phyloP scores from a whole-genome alignment of 2,329 filamentous ascomycete genomes.

The Ilyonectria mors-panacis region DNA sequence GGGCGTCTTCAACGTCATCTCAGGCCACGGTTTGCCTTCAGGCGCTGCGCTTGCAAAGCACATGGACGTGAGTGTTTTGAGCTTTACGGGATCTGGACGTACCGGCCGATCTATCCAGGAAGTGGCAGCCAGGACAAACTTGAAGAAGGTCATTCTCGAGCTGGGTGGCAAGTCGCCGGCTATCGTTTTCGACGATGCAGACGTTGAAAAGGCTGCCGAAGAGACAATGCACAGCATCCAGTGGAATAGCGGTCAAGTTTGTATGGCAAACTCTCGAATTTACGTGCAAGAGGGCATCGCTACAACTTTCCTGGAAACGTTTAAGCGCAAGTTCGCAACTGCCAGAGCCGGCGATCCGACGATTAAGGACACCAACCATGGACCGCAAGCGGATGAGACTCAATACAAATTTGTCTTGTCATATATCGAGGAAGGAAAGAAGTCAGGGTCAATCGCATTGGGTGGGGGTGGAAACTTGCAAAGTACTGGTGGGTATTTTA shows the following conservation, averaged over 20 bases:
- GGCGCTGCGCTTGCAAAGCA: conserved; percentile 78
- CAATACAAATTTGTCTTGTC: conserved; percentile 33
- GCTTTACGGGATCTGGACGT: conserved; percentile 81
- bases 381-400: conserved; percentile 34
- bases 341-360: conserved; percentile 27
- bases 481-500: conserved; percentile 29
- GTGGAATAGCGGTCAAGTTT: conserved; percentile 71
- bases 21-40: conserved; percentile 77
- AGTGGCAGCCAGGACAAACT: conserved; percentile 73
- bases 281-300: conserved; percentile 70
- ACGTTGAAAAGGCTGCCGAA: conserved; percentile 59
- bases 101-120: conserved; percentile 83
- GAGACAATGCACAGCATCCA: conserved; percentile 61
- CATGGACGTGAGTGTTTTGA: conserved; percentile 78
- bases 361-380: conserved; percentile 20
- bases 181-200: conserved; percentile 72
- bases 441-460: conserved; percentile 15
- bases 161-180: conserved; percentile 79
- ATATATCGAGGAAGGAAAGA: conserved; percentile 38
- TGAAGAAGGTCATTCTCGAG: conserved; percentile 77
- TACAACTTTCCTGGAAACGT: conserved; percentile 24
- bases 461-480: conserved; percentile 31
- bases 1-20: conserved; percentile 81
- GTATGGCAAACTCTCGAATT: conserved; percentile 71
- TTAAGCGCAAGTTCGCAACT: conserved; percentile 24